Conservation (phyloP, 352 stramenopile genomes). For the Pythium sp. region DNA sequence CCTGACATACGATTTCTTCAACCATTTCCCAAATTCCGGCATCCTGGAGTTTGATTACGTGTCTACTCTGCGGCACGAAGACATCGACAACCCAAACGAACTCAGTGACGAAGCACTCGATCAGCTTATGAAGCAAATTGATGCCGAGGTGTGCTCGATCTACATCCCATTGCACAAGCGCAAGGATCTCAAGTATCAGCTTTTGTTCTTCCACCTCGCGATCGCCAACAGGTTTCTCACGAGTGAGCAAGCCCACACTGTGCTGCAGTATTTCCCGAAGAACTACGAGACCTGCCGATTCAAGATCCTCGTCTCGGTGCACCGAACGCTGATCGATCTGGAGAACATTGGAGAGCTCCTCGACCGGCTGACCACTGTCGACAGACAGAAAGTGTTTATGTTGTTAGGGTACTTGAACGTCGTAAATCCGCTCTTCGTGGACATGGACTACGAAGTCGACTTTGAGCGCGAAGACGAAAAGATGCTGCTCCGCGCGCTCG, state of each 20-base stretch:
- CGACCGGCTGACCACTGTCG: conserved; percentile 38
- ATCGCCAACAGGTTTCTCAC: conserved; percentile 47
- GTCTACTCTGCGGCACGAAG: conserved; percentile 52
- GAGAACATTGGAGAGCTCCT: conserved; percentile 60
- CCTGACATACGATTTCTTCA: conserved; percentile 59
- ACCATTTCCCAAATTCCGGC: conserved; percentile 41
- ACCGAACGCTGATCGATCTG: conserved; percentile 63
- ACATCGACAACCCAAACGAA: conserved; percentile 18
- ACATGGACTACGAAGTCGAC: conserved; percentile 74
- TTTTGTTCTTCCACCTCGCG: conserved; percentile 62
- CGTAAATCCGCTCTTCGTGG: conserved; percentile 51
- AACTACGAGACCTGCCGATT: conserved; percentile 57
- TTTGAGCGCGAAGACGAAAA: conserved; percentile 69
- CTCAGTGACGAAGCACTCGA: conserved; percentile 43
- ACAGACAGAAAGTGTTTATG: conserved; percentile 43
- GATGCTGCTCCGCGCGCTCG: conserved; percentile 52
- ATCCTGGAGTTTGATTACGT: conserved; percentile 76
- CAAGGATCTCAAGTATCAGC: conserved; percentile 70
- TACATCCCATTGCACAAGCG: conserved; percentile 74
- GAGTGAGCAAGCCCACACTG: conserved; percentile 43
- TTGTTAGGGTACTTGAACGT: conserved; percentile 60
- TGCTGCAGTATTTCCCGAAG: conserved; percentile 74
- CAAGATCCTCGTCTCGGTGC: conserved; percentile 48
- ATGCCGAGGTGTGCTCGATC: conserved; percentile 60
- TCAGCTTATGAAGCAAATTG: conserved; percentile 38